Evolutionary conservation across 1,284 basidiomycete genomes (phyloP).

Genomic region (Boletellus sp.): DNA sequence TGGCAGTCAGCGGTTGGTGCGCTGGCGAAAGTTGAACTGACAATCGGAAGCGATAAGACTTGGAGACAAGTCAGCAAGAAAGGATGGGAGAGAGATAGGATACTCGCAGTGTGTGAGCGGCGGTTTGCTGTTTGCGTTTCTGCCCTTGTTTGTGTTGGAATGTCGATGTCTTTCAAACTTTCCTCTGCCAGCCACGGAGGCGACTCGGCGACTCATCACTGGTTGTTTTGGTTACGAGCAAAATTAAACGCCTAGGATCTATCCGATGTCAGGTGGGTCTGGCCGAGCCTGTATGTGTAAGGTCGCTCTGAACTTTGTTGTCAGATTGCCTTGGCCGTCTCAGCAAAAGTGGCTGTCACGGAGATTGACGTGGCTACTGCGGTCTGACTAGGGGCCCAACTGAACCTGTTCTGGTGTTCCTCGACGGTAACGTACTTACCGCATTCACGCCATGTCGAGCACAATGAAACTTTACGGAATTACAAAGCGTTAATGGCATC

Average conservation of each 20-base stretch:
- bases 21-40: constrained; percentile 16
- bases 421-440: too few relatives aligned
- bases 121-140: constrained; percentile 2
- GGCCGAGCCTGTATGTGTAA: too few relatives aligned
- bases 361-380: neutral
- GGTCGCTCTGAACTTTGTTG: too few relatives aligned
- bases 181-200: constrained; percentile 12
- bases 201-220: constrained; percentile 6
- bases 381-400: too few relatives aligned
- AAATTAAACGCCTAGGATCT: too few relatives aligned
- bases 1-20: constrained; percentile 4
- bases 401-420: too few relatives aligned
- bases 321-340: too few relatives aligned
- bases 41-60: constrained; percentile 48
- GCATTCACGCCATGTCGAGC: too few relatives aligned
- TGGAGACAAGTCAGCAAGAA: constrained; percentile 2
- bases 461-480: constrained; percentile 1
- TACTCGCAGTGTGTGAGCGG: constrained; percentile 32
- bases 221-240: too few relatives aligned
- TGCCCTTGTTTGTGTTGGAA: neutral
- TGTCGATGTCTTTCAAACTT: neutral
- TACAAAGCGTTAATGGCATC: constrained; percentile 17
- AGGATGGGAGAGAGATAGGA: neutral
- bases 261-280: too few relatives aligned
- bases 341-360: neutral